Conservation (phyloP, 177 flowering plant species). For the Tripterygium wilfordii region DNA sequence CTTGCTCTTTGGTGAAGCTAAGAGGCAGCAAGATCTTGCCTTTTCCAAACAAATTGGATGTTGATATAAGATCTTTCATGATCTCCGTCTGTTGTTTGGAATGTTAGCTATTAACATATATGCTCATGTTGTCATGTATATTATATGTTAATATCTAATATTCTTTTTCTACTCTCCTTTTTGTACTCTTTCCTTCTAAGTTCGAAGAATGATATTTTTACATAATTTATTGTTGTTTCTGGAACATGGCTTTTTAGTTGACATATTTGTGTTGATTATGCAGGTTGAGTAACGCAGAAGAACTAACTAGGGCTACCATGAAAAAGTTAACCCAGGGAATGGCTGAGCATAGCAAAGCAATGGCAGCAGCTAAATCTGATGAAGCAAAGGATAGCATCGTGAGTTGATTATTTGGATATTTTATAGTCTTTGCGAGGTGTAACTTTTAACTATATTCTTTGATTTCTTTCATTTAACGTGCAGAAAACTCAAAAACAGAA, state of each 20-base stretch:
- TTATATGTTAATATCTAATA: no score
- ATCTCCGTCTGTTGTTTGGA: no score
- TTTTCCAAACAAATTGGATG: no score
- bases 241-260: neutral
- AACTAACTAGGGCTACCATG: slow-evolving; percentile 67
- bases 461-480: slow-evolving; percentile 9
- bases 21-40: no score
- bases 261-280: slow-evolving; percentile 2
- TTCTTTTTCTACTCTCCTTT: neutral
- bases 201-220: no score
- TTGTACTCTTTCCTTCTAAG: neutral
- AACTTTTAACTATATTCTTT: neutral
- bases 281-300: slow-evolving; percentile 83
- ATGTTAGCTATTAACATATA: no score
- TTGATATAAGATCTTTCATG: no score
- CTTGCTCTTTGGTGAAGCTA: no score
- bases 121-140: no score
- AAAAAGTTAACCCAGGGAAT: slow-evolving; percentile 88
- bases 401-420: slow-evolving; percentile 24
- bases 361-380: slow-evolving; percentile 84
- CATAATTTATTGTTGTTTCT: neutral
- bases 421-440: neutral
- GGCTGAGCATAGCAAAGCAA: slow-evolving; percentile 76
- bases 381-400: slow-evolving; percentile 72
- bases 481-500: slow-evolving; percentile 84